A percentile compares a stretch with the other conserved stretches of the same genome.
Evolutionary conservation across 805 yeast genomes (phyloP).

Genomic region (Lachancea quebecensis): DNA sequence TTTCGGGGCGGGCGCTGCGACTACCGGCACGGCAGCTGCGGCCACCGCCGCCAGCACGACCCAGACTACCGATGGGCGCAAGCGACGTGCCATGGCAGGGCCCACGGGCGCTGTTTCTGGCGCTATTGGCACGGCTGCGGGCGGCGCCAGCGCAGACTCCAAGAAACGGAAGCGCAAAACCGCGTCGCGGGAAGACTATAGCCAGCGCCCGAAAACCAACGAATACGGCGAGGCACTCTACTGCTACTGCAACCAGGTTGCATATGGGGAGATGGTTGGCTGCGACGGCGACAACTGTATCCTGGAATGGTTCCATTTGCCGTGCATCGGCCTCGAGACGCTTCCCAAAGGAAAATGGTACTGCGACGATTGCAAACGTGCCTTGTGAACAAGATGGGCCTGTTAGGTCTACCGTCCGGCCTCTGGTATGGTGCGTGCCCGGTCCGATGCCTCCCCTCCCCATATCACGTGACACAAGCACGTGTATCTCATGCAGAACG

Average conservation of each 20-base stretch:
- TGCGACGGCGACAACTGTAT: conserved; percentile 93
- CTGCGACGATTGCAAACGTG: conserved; percentile 54
- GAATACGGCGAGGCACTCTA: conserved; percentile 68
- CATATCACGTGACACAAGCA: too few relatives aligned
- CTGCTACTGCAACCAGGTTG: conserved; percentile 94
- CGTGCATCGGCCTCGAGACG: conserved; percentile 80
- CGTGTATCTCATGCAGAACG: too few relatives aligned
- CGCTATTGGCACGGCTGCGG: conserved; percentile 8
- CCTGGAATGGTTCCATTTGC: conserved; percentile 93
- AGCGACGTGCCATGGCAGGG: too few relatives aligned
- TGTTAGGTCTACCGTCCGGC: too few relatives aligned
- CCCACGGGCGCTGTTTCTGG: conserved; percentile 12
- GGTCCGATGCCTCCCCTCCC: too few relatives aligned
- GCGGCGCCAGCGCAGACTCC: conserved; percentile 6
- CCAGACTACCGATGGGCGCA: background rate
- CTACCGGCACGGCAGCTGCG: conserved; percentile 11
- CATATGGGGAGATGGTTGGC: conserved; percentile 98
- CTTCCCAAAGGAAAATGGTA: conserved; percentile 85
- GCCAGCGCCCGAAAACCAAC: conserved; percentile 18
- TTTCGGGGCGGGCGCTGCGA: conserved; percentile 8
- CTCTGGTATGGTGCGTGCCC: too few relatives aligned
- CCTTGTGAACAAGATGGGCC: conserved; percentile 1
- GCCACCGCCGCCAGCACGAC: conserved; percentile 10
- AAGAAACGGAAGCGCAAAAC: conserved; percentile 10
- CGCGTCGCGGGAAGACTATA: conserved; percentile 5